Base-by-base conservation (phyloP, 1,284 basidiomycete species). In the Ustilago curta region DNA sequence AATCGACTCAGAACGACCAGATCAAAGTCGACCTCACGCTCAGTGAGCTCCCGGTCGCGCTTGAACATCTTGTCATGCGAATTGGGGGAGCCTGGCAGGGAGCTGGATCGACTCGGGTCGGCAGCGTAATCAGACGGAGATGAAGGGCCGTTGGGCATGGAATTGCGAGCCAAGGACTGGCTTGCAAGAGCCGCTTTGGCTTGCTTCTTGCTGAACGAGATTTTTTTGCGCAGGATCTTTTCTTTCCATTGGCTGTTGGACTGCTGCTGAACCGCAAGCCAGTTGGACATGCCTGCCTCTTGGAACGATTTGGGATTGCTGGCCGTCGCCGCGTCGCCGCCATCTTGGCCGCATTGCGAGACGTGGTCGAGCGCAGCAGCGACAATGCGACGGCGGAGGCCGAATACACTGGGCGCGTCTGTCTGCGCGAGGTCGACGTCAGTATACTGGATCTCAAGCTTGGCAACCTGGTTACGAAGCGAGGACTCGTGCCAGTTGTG, bases 1-100 rank as follows among this genome's bases (percentile, higher is more conserved):
- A 75, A 70, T 6, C 72, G 67, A 21, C 67, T 70, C 14, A 75
- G 55, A 1, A 75, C 62, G 49, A 64, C 67, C 0, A 75, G 50
- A 40, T 75, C 63, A n/a, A 70, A 63, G n/a, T 70, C 50, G 50
- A 57, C 40, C 44, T 75, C 72, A 23, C 55, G 50, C 21, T 75
- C 67, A 16, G 67, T 54, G 8, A 75, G 63, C 44, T 70, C 59
- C 52, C 49, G 56, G 49, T 75, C 67, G 40, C 67, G 55, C 35
- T 57, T 66, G 59, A 59, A 55, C 63, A 63, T 66, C 37, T 59
- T 69, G 51, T 74, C 58, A 62, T 62, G 66, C 31, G 59, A 65
- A n/a, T 25, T 49, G 1, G 39, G 23, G 1, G 55, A 44, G 39
- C 44, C 51, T 27, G 59, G 18, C 3, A 31, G 37, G 5, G 51